Conservation (phyloP, 2,329 filamentous ascomycete species). For the Eutypa lata region DNA sequence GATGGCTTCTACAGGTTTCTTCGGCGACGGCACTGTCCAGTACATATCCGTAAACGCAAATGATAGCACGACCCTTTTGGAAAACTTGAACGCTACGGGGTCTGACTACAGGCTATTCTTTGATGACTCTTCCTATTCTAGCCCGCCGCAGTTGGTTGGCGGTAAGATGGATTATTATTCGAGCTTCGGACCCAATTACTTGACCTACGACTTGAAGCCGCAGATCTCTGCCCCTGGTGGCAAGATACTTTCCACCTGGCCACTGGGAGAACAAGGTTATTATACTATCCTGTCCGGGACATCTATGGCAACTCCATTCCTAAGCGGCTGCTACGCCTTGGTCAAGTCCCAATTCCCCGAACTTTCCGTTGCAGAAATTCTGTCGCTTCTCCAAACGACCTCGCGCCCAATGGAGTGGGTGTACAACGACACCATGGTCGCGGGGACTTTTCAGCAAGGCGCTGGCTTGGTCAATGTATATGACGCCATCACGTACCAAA, state of each 20-base stretch:
- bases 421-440: constrained; percentile 24
- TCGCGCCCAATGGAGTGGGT: constrained; percentile 23
- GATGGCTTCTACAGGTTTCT: too few relatives aligned
- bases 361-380: constrained; percentile 23
- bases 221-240: constrained; percentile 32
- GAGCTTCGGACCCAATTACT: constrained; percentile 16
- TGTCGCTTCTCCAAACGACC: constrained; percentile 27
- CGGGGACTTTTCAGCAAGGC: constrained; percentile 31
- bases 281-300: constrained; percentile 34
- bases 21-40: too few relatives aligned
- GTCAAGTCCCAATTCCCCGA: constrained; percentile 30
- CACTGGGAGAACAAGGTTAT: constrained; percentile 23
- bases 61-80: too few relatives aligned
- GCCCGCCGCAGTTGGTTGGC: background rate
- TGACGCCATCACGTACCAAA: constrained; percentile 23
- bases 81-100: too few relatives aligned
- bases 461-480: constrained; percentile 31
- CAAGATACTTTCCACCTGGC: constrained; percentile 32
- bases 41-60: too few relatives aligned
- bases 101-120: too few relatives aligned
- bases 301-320: constrained; percentile 34
- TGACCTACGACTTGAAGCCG: constrained; percentile 27
- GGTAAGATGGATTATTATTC: constrained; percentile 20
- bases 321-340: constrained; percentile 31
- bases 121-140: constrained; percentile 4